Evolutionary conservation across 2,329 filamentous ascomycete species (phyloP).

Genomic region (Alternaria viburni): DNA sequence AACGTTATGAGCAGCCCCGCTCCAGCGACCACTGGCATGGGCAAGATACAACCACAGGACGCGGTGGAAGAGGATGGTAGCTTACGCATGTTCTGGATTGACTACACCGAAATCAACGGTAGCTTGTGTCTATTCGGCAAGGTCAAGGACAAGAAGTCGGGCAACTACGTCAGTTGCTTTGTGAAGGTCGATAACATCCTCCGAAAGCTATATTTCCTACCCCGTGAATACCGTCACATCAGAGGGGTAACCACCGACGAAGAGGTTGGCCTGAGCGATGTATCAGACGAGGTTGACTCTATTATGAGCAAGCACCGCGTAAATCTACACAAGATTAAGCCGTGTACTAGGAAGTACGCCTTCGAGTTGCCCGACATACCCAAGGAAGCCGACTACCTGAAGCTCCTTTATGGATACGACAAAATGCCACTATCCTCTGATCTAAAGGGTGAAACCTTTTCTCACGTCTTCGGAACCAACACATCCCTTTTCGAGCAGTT

Average conservation of each 20-base stretch:
- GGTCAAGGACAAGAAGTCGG: slow-evolving; percentile 85
- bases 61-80: slow-evolving; percentile 94
- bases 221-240: slow-evolving; percentile 68
- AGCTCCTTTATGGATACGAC: slow-evolving; percentile 93
- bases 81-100: slow-evolving; percentile 94
- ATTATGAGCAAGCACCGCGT: slow-evolving; percentile 89
- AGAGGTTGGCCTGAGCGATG: slow-evolving; percentile 83
- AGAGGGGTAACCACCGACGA: slow-evolving; percentile 74
- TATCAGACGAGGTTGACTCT: slow-evolving; percentile 86
- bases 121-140: slow-evolving; percentile 95
- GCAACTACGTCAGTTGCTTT: slow-evolving; percentile 85
- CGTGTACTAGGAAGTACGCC: slow-evolving; percentile 87
- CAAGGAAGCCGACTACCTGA: slow-evolving; percentile 88
- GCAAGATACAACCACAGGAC: slow-evolving; percentile 82
- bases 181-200: slow-evolving; percentile 95
- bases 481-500: slow-evolving; percentile 97
- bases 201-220: slow-evolving; percentile 91
- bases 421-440: slow-evolving; percentile 77
- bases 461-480: slow-evolving; percentile 90
- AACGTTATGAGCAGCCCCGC: slow-evolving; percentile 81
- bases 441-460: slow-evolving; percentile 83
- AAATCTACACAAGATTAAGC: slow-evolving; percentile 90
- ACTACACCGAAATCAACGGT: slow-evolving; percentile 92
- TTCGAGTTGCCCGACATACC: slow-evolving; percentile 90
- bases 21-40: slow-evolving; percentile 67